Evolutionary conservation across 495 filamentous ascomycete genomes (phyloP).

Genomic region (Pseudevernia furfuracea): DNA sequence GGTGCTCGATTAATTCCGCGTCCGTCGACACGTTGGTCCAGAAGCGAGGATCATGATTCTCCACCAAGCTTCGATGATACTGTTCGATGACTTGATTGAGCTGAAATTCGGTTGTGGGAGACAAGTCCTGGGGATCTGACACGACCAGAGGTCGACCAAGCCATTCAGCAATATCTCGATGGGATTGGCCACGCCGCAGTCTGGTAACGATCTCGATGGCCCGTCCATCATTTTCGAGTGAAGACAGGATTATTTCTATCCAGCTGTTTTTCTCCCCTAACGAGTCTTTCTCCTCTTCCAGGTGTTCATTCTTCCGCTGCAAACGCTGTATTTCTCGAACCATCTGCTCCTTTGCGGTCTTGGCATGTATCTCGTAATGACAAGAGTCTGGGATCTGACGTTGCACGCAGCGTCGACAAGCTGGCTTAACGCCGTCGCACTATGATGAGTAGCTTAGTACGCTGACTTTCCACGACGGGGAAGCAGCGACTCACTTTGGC

Average conservation of each 20-base stretch:
- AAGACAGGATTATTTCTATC: slow-evolving; percentile 31
- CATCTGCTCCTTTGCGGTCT: slow-evolving; percentile 23
- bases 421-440: slow-evolving; percentile 25
- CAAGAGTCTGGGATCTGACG: slow-evolving; percentile 19
- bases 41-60: slow-evolving; percentile 12
- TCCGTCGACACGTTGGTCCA: slow-evolving; percentile 34
- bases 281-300: slow-evolving; percentile 16
- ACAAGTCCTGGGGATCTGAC: slow-evolving; percentile 18
- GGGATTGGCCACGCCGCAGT: slow-evolving; percentile 29
- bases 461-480: background rate
- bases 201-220: slow-evolving; percentile 30
- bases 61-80: slow-evolving; percentile 7
- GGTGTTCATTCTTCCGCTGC: slow-evolving; percentile 17
- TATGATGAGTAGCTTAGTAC: slow-evolving; percentile 8
- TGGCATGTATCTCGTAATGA: slow-evolving; percentile 23
- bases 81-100: slow-evolving; percentile 19
- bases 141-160: slow-evolving; percentile 17
- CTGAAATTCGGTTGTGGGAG: slow-evolving; percentile 16
- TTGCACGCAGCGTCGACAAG: slow-evolving; percentile 20
- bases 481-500: slow-evolving; percentile 23
- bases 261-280: slow-evolving; percentile 28
- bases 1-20: slow-evolving; percentile 29
- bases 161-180: slow-evolving; percentile 32
- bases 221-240: slow-evolving; percentile 30
- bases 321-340: slow-evolving; percentile 24